Evolutionary conservation across 73 alveolate species (phyloP).

Genomic region (Urostyla sp.): DNA sequence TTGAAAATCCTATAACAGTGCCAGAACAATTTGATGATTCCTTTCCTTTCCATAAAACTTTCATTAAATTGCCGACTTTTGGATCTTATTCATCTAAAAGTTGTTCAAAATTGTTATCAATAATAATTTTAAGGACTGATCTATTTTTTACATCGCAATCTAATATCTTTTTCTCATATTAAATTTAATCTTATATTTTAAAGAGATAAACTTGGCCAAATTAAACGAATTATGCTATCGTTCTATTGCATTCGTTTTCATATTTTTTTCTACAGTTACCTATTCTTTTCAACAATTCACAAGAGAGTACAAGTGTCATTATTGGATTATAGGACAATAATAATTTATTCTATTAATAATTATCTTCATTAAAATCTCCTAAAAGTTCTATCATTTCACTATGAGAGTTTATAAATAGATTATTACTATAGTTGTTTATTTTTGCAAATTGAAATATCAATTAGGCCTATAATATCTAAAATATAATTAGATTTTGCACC

Average conservation of each 20-base stretch:
- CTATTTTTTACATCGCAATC: constrained; percentile 54
- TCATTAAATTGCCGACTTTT: constrained; percentile 65
- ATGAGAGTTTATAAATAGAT: background rate
- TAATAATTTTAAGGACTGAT: constrained; percentile 43
- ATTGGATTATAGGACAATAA: constrained; percentile 55
- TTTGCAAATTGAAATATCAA: constrained; percentile 63
- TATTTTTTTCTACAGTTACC: constrained; percentile 22
- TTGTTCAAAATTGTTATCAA: constrained; percentile 57
- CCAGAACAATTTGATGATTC: constrained; percentile 71
- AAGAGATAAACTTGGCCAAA: constrained; percentile 62
- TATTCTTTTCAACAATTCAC: constrained; percentile 42
- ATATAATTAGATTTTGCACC: constrained; percentile 54
- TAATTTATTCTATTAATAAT: constrained; percentile 31
- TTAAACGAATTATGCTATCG: constrained; percentile 11
- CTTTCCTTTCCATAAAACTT: constrained; percentile 54
- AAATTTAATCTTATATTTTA: constrained; percentile 57
- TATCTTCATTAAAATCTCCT: constrained; percentile 6
- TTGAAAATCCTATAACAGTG: constrained; percentile 54
- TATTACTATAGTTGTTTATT: constrained; percentile 47
- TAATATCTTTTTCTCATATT: constrained; percentile 54
- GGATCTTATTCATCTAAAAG: constrained; percentile 75
- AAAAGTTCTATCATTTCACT: constrained; percentile 46
- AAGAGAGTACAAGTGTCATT: constrained; percentile 45
- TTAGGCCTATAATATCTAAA: constrained; percentile 29
- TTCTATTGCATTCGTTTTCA: constrained; percentile 58